Evolutionary conservation across 2,329 filamentous ascomycete genomes (phyloP), one percentile per base, ranked within the genome.

Genomic region (Tolypocladium endophyticum): DNA sequence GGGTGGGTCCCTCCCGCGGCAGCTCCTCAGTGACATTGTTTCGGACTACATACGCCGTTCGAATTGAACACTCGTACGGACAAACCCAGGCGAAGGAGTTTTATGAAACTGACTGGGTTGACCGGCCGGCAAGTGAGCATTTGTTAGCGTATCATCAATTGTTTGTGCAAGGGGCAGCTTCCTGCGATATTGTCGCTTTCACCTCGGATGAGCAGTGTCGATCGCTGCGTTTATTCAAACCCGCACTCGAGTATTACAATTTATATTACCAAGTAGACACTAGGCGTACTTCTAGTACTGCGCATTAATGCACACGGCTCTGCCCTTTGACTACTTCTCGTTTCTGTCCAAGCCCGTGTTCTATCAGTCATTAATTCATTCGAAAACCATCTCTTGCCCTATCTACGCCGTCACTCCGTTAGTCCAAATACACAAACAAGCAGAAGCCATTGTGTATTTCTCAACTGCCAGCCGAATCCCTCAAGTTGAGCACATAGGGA

Each of bases 401-500:
- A 8, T n/a, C 5, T n/a, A 30, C 9, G 18, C 18, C 9, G 18
- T 33, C 28, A 18, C 25, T 8, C 28, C 30, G 7, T 33, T 52
- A 5, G 2, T 33, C 30, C 28, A 18, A 52, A n/a, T 12, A 33
- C 28, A 30, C 25, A 28, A 7, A n/a, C 47, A 52, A 5, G 16
- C 23, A n/a, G 47, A 33, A 18, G 16, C 14, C 45, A 9, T 3
- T 14, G 9, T 52, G 9, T 28, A 1, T 23, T 9, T n/a, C 28
- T 52, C 60, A 64, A 30, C 68, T 72, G 28, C 67, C 71, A 4
- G 67, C 59, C n/a, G 72, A 72, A 8, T 69, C 65, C 43, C 66
- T 63, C 52, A 75, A 61, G 38, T 70, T 71, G 45, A 78, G 66
- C 18, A 77, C 71, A 60, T 77, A 78, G 3, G 72, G 72, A 5